Conservation (phyloP, 2,329 filamentous ascomycete species). For the Pseudocercospora crystallina region DNA sequence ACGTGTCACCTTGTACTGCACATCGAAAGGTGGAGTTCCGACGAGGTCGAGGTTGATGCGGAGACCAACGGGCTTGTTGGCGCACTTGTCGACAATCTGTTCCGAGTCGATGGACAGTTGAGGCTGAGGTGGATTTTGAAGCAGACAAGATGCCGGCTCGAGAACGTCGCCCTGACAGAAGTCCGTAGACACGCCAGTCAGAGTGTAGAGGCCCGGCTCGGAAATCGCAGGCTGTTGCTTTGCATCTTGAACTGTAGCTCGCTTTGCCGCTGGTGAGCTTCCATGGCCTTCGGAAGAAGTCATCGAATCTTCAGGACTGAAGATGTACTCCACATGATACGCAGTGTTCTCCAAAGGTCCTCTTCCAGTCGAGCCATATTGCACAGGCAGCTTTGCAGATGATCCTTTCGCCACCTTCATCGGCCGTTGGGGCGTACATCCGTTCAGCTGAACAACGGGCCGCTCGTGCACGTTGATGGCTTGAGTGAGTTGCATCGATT, state of each 20-base stretch:
- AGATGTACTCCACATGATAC: conserved; percentile 76
- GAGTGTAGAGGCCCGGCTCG: conserved; percentile 79
- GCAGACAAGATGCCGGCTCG: conserved; percentile 88
- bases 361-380: conserved; percentile 63
- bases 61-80: conserved; percentile 87
- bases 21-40: conserved; percentile 86
- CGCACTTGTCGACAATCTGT: conserved; percentile 91
- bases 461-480: conserved; percentile 84
- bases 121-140: conserved; percentile 89
- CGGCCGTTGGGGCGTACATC: conserved; percentile 77
- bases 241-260: conserved; percentile 61
- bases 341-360: conserved; percentile 60
- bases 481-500: conserved; percentile 63
- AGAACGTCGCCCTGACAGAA: conserved; percentile 84
- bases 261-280: conserved; percentile 57
- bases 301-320: conserved; percentile 71
- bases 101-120: conserved; percentile 71
- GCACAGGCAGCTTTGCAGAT: conserved; percentile 66
- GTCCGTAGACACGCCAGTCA: conserved; percentile 75
- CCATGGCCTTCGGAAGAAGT: conserved; percentile 70
- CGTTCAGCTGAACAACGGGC: conserved; percentile 68
- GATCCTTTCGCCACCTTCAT: conserved; percentile 80
- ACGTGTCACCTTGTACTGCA: conserved; percentile 72
- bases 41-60: conserved; percentile 85
- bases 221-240: conserved; percentile 67